Percentiles rank a stretch among this genome's conserved stretches.
These are phyloP conservation scores for Diaporthe sp. DNA, from an alignment of 2,329 filamentous ascomycete species.

Conservation along the genomic window DNA sequence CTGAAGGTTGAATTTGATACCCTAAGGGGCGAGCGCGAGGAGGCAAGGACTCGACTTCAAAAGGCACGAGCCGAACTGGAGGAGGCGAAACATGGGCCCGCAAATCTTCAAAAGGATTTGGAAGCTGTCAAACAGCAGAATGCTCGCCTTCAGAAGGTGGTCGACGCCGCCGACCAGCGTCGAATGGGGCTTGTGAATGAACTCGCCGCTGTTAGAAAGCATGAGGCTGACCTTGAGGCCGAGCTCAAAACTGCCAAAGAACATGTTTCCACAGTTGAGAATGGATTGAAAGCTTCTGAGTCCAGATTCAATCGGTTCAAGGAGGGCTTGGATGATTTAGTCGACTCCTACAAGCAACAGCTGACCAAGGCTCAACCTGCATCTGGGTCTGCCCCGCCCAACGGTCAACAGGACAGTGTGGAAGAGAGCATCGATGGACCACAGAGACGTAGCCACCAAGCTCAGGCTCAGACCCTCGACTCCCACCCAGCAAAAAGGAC, in stretches of 20 bases:
- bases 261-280: neutral
- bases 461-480: too few species aligned
- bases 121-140: neutral
- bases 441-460: neutral
- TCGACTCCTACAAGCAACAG: neutral
- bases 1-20: neutral
- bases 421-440: neutral
- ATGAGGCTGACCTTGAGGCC: neutral
- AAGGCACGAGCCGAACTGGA: neutral
- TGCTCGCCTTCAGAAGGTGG: neutral
- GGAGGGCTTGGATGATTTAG: neutral
- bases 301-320: neutral
- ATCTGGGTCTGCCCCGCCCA: neutral
- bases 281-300: neutral
- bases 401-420: neutral
- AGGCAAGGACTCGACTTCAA: neutral
- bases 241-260: neutral
- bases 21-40: neutral
- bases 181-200: accelerated
- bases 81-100: neutral
- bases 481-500: neutral
- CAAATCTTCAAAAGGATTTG: neutral
- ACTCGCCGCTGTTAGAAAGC: neutral
- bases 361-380: neutral
- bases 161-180: neutral